Percentiles rank a stretch among this genome's conserved stretches.
Evolutionary conservation across 176 grass and related monocot genomes (phyloP).

Genomic region (Olyra latifolia): DNA sequence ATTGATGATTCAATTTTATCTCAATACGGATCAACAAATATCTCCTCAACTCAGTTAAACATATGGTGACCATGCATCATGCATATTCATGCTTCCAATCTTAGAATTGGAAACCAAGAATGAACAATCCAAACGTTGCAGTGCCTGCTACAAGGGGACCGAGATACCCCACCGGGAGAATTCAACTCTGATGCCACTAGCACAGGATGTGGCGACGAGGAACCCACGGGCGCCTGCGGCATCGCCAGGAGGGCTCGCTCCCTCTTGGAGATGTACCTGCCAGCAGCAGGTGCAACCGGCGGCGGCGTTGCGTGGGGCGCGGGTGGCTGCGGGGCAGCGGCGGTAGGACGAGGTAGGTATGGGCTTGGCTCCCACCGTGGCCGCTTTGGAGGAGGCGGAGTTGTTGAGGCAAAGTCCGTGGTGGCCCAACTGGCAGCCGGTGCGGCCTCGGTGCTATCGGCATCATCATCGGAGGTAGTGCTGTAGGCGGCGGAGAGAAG

Average conservation of each 20-base stretch:
- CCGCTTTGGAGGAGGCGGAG: slow-evolving; percentile 31
- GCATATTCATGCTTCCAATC: not conserved
- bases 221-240: not conserved
- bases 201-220: not conserved
- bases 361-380: slow-evolving; percentile 14
- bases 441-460: not conserved
- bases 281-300: not conserved
- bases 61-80: not conserved
- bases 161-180: not conserved
- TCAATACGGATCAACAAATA: not conserved
- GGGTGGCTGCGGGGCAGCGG: not conserved
- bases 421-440: not conserved
- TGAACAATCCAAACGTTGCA: not conserved
- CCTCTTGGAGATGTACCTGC: slow-evolving; percentile 87
- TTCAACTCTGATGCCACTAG: not conserved
- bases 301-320: not conserved
- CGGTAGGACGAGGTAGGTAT: not conserved
- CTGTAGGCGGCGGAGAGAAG: slow-evolving; percentile 66
- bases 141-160: not conserved
- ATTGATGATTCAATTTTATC: not conserved
- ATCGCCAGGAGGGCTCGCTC: slow-evolving; percentile 37
- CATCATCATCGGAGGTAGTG: slow-evolving; percentile 42
- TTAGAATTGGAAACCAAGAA: not conserved
- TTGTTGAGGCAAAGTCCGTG: not conserved
- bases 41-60: not conserved